phyloP scores from a whole-genome alignment of 1,284 basidiomycete species.

The Fomes fomentarius region DNA sequence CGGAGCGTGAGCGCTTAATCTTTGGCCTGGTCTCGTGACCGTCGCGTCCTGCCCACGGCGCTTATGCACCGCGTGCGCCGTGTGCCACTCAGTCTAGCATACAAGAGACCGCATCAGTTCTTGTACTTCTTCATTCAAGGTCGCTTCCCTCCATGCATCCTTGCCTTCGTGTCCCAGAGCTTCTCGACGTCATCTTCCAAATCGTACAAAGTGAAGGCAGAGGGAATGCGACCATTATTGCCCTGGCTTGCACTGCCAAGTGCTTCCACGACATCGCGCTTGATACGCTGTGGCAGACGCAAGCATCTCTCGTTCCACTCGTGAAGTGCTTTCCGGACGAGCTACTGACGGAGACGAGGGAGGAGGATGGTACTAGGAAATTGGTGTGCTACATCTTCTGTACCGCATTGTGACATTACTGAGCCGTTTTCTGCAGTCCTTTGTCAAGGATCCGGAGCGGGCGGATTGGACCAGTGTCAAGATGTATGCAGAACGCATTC shows the following conservation, averaged over 20 bases:
- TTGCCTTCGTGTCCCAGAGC: conserved; percentile 19
- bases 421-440: conserved; percentile 2
- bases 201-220: not conserved
- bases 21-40: no score
- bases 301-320: conserved; percentile 16
- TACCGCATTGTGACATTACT: no score
- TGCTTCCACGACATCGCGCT: conserved; percentile 20
- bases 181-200: conserved; percentile 18
- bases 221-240: conserved; percentile 8
- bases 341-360: conserved; percentile 13
- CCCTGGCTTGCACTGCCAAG: conserved; percentile 19
- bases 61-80: no score
- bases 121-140: no score
- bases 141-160: conserved; percentile 3
- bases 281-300: conserved; percentile 20
- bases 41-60: no score
- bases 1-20: no score
- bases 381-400: conserved; percentile 7
- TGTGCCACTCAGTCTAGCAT: no score
- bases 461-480: conserved; percentile 20
- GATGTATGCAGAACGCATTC: conserved; percentile 19
- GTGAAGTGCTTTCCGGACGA: conserved; percentile 21
- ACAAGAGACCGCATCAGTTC: no score
- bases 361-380: conserved; percentile 2
- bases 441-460: conserved; percentile 5